These are phyloP conservation scores for Diaporthe citri DNA, from an alignment of 2,329 filamentous ascomycete genomes.

Conservation along the genomic window DNA sequence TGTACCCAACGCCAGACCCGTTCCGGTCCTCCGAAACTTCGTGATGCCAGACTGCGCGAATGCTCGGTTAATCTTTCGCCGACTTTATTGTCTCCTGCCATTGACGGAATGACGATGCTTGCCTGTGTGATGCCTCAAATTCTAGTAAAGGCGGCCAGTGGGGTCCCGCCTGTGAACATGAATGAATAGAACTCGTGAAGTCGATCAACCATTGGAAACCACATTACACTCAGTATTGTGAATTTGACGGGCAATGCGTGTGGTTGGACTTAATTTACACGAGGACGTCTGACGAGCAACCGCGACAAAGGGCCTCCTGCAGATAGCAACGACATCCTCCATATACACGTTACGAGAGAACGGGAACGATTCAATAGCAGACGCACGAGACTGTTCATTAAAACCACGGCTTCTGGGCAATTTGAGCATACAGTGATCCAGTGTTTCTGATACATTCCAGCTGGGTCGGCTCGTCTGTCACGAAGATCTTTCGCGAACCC, in stretches of 20 bases:
- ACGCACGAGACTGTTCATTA: background rate
- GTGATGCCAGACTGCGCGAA: background rate
- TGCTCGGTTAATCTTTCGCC: background rate
- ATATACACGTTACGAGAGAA: background rate
- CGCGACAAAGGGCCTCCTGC: background rate
- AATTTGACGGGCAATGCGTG: background rate
- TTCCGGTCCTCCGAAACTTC: background rate
- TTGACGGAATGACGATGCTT: background rate
- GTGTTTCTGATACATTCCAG: background rate
- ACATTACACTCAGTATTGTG: no score
- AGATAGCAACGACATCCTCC: background rate
- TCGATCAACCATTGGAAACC: no score
- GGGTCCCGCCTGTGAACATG: background rate
- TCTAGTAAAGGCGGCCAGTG: background rate
- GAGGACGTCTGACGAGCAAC: no score
- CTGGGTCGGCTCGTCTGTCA: no score
- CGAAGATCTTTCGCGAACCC: background rate
- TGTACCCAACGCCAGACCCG: background rate
- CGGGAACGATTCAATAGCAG: no score
- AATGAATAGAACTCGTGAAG: background rate
- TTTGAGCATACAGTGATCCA: background rate
- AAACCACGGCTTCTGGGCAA: background rate
- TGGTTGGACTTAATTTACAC: background rate
- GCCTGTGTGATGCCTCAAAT: no score
- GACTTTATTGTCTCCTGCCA: background rate